Conservation (phyloP, 1,284 basidiomycete genomes). For the Moesziomyces globuligerus region DNA sequence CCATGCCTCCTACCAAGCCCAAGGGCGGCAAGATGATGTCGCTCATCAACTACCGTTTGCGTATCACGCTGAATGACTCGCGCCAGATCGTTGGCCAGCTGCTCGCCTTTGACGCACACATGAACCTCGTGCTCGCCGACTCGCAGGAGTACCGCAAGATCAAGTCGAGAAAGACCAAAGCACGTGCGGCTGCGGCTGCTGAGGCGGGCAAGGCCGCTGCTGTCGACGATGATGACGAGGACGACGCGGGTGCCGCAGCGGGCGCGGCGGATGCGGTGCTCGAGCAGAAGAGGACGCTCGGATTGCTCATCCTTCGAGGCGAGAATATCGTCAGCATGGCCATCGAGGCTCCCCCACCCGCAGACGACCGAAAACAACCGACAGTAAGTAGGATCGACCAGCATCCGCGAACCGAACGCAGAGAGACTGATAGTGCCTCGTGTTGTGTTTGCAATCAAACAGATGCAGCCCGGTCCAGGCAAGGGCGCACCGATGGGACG, state of each 20-base stretch:
- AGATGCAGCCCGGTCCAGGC: constrained; percentile 87
- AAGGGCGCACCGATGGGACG: constrained; percentile 94
- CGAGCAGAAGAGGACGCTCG: constrained; percentile 95
- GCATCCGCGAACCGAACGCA: background rate
- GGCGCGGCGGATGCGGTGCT: constrained; percentile 71
- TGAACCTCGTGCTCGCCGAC: constrained; percentile 98
- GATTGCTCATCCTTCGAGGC: constrained; percentile 93
- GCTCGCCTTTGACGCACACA: constrained; percentile 99
- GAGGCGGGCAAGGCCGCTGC: constrained; percentile 44
- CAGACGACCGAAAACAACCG: constrained; percentile 88
- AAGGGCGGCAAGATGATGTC: constrained; percentile 83
- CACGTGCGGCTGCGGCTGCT: constrained; percentile 23
- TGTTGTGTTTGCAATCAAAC: constrained; percentile 2
- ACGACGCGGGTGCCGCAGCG: constrained; percentile 46
- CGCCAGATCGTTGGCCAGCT: constrained; percentile 95
- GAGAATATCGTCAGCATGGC: constrained; percentile 95
- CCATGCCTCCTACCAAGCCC: constrained; percentile 59
- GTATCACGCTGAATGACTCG: constrained; percentile 97
- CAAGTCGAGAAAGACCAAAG: constrained; percentile 59
- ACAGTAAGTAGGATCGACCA: constrained; percentile 70
- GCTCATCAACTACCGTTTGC: constrained; percentile 96
- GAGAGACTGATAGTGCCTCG: background rate
- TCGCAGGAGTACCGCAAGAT: constrained; percentile 65
- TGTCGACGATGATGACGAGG: constrained; percentile 56
- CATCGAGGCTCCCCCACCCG: constrained; percentile 94